Evolutionary conservation across 805 yeast species (phyloP), one percentile per base, ranked within the genome.

Genomic region (Cyberlindnera meyerae): DNA sequence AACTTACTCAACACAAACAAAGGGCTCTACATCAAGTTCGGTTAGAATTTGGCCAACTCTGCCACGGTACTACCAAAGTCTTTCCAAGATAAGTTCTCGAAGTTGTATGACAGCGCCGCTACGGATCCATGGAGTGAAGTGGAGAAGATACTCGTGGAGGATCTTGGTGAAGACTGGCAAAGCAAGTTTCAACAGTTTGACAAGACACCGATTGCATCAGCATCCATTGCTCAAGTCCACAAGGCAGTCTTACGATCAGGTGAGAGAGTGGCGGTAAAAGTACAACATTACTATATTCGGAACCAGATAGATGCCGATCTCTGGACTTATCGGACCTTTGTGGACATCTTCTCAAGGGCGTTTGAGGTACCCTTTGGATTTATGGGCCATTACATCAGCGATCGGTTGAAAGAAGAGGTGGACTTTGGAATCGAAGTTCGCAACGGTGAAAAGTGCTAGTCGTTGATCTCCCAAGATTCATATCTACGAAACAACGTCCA

Each of bases 11-110:
- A 56, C 25, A 51, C 51, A 11, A 77, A 77, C 51, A 72, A 70
- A 44, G 82, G 83, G 2, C 64, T 84, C 14, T 84, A 81, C 52
- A 78, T 84, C 55, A 83, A 83, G 55, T 58, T 81, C 47, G 94
- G 93, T 17, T 93, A 83, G 65, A 79, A 84, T 34, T 69, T 83
- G 31, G 90, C 93, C 3, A 76, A 82, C 51, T 93, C 84, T 54
- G 78, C 86, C 1, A 60, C 70, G 18, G 65, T 80, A 49, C 73
- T 83, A 45, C 94, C 94, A 3, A 57, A 63, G 24, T 80, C 76
- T 15, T 82, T 65, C 57, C 85, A 77, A 45, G 68, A 63, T 27
- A 69, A 72, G 48, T 78, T 83, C 51, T 62, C 68, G 11, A 57
- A 62, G 39, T 59, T 83, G 33, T 83, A 80, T 49, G 93, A 83